Conservation (phyloP, 352 stramenopile genomes). For the Phytopythium kandeliae region DNA sequence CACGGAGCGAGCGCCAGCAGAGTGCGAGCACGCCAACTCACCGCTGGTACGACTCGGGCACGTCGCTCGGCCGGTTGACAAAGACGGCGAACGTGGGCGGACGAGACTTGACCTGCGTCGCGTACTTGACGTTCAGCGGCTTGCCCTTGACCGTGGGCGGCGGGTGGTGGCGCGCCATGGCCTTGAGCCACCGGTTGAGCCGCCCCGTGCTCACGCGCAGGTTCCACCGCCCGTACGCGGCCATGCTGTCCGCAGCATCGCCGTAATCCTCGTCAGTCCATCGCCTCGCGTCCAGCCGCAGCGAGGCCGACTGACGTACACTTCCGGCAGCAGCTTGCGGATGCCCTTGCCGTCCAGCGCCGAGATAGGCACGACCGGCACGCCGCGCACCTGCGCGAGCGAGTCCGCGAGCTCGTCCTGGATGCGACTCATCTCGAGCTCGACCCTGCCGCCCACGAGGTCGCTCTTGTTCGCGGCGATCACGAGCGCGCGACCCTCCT, state of each 20-base stretch:
- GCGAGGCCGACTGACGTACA: too few species aligned
- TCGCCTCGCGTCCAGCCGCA: too few species aligned
- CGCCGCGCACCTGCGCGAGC: conserved; percentile 67
- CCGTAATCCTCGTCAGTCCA: too few species aligned
- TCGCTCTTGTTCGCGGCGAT: conserved; percentile 81
- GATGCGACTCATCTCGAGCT: conserved; percentile 60
- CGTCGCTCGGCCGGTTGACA: conserved; percentile 70
- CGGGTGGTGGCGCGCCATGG: conserved; percentile 78
- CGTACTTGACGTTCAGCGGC: conserved; percentile 85
- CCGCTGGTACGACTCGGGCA: conserved; percentile 73
- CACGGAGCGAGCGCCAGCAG: too few species aligned
- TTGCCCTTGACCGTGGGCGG: conserved; percentile 80
- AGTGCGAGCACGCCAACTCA: too few species aligned
- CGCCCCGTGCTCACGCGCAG: conserved; percentile 68
- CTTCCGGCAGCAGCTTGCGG: conserved; percentile 72
- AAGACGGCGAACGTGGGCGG: conserved; percentile 81
- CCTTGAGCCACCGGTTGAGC: conserved; percentile 80
- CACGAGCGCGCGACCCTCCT: conserved; percentile 70
- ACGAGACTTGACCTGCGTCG: conserved; percentile 78
- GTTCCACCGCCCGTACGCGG: conserved; percentile 79
- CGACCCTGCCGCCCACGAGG: conserved; percentile 33
- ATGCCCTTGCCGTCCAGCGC: conserved; percentile 70
- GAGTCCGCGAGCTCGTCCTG: conserved; percentile 66
- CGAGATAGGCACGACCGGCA: conserved; percentile 76
- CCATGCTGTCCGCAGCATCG: conserved; percentile 41